Evolutionary conservation across 177 flowering plant species (phyloP), one percentile per base, ranked within the genome.

Genomic region (Vitis hybrid): DNA sequence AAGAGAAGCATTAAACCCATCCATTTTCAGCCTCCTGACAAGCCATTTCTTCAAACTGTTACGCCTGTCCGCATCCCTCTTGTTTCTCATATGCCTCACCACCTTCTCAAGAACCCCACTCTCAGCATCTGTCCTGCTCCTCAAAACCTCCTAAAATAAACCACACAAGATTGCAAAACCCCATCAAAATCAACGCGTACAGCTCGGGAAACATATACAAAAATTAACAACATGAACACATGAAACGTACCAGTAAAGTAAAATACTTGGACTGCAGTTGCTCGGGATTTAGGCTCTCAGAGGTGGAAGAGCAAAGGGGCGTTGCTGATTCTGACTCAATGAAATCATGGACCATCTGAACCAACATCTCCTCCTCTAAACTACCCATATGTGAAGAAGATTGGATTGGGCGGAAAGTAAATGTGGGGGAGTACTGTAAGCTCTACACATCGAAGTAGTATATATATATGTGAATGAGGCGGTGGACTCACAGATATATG

Each of bases 291-390:
- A 52, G 60, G 12, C 11, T 8, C 2, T 72, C 12, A 45, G 83
- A 74, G 13, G 78, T 48, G 29, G 79, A 14, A 29, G 62, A 22
- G 10, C 60, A 68, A 5, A 56, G 31, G 64, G 79, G 71, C 45
- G 76, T 13, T 20, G 80, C 2, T 60, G 84, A 60, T 52, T 77
- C 84, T 56, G 83, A 79, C 70, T 87, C 91, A 62, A 84, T 81
- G 69, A 84, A 87, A 50, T 87, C 91, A 33, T 71, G 66, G 18
- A 87, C 88, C 90, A 87, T 85, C 61, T 84, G 81, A 73, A 74
- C 62, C 31, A 87, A 79, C 19, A 64, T 64, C 49, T 87, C 87
- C 39, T 87, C 91, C 73, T 82, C 85, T n/a, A 80, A 62, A 69
- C 81, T 82, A 19, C 77, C 78, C 87, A 82, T 84, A 39, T 52